phyloP scores from a whole-genome alignment of 2,329 filamentous ascomycete species.

The Arthrobotrys sphaeroides region DNA sequence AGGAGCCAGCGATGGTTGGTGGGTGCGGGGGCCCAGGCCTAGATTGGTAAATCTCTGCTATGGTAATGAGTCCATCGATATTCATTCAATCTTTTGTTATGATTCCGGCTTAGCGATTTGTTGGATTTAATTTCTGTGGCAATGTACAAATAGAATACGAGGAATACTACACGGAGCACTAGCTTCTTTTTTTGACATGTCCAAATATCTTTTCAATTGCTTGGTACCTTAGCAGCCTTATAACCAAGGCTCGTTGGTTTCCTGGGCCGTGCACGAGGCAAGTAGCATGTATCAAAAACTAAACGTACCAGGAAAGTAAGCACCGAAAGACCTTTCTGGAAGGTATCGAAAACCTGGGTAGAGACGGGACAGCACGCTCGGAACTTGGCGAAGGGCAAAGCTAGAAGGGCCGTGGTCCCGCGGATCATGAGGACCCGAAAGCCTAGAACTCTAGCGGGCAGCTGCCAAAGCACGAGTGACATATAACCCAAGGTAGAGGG shows the following conservation, averaged over 20 bases:
- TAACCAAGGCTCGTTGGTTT: slow-evolving; percentile 16
- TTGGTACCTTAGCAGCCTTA: slow-evolving; percentile 41
- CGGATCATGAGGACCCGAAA: slow-evolving; percentile 7
- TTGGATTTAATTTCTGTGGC: background rate
- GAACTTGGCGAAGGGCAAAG: slow-evolving; percentile 30
- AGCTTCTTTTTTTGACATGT: background rate
- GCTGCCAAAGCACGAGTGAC: slow-evolving; percentile 23
- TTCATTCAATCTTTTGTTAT: background rate
- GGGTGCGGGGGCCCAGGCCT: slow-evolving; percentile 37
- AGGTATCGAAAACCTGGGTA: slow-evolving; percentile 40
- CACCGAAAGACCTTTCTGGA: background rate
- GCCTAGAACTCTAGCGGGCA: background rate
- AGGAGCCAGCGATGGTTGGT: slow-evolving; percentile 29
- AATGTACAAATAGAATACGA: background rate
- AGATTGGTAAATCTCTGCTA: slow-evolving; percentile 30
- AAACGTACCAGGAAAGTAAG: slow-evolving; percentile 13
- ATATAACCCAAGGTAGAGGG: slow-evolving; percentile 23
- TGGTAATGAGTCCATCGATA: background rate
- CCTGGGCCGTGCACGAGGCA: background rate
- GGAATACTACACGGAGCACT: background rate
- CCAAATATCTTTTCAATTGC: background rate
- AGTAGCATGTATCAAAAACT: background rate
- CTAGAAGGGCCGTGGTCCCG: background rate
- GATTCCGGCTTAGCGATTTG: background rate
- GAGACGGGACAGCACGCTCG: slow-evolving; percentile 22